Evolutionary conservation across 148 eudicot species (phyloP).

Genomic region (Cornus florida): DNA sequence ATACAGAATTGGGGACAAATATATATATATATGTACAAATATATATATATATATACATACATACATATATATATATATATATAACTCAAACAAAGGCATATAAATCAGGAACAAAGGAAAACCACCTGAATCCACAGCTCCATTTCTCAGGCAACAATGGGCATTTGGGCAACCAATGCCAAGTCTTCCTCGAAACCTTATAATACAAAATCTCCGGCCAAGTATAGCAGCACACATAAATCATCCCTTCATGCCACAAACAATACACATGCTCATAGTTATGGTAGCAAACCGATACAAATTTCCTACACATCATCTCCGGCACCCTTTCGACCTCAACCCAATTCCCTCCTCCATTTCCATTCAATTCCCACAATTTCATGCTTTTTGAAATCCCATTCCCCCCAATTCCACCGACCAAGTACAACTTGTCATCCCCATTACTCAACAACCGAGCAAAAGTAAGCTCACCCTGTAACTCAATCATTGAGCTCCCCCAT

Average conservation of each 20-base stretch:
- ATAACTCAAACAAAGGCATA: constrained; percentile 32
- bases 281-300: constrained; percentile 67
- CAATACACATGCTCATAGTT: constrained; percentile 73
- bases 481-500: constrained; percentile 25
- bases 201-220: constrained; percentile 80
- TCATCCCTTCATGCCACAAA: constrained; percentile 72
- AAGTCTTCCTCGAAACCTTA: constrained; percentile 54
- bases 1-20: not conserved
- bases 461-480: constrained; percentile 39
- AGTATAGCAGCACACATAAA: constrained; percentile 59
- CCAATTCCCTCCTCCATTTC: constrained; percentile 33
- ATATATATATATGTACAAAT: not conserved
- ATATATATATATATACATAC: too few species aligned
- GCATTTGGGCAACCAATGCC: constrained; percentile 76
- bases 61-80: not conserved
- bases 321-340: constrained; percentile 53
- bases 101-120: constrained; percentile 61
- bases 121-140: constrained; percentile 82
- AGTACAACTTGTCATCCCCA: constrained; percentile 34
- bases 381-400: constrained; percentile 60
- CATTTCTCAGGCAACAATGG: constrained; percentile 64
- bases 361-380: constrained; percentile 57
- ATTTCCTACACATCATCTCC: constrained; percentile 60
- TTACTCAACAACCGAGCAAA: constrained; percentile 47
- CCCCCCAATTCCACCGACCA: constrained; percentile 63